A percentile compares a stretch with the other conserved stretches of the same genome.
phyloP scores from a whole-genome alignment of 495 filamentous ascomycete genomes.

The Penicillium bialowiezense region DNA sequence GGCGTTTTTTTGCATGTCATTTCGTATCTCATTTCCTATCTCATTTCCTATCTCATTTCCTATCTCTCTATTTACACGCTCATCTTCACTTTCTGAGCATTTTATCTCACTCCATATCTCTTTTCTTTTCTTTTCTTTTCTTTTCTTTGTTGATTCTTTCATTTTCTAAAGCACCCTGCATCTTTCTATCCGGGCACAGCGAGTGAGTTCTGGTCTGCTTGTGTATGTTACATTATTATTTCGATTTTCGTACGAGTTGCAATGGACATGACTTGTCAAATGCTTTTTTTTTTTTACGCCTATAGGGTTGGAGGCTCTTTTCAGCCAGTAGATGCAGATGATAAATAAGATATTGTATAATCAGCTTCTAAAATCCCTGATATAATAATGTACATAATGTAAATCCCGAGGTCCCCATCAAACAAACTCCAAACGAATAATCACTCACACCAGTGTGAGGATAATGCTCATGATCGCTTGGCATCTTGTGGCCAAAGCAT shows the following conservation, averaged over 20 bases:
- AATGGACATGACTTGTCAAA: slow-evolving; percentile 26
- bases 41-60: not conserved
- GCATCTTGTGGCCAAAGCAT: not conserved
- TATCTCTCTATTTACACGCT: slow-evolving; percentile 9
- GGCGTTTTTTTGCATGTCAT: slow-evolving; percentile 24
- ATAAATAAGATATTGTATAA: no score
- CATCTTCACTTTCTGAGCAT: slow-evolving; percentile 8
- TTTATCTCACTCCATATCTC: slow-evolving; percentile 3
- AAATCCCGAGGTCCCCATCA: no score
- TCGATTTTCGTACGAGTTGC: slow-evolving; percentile 11
- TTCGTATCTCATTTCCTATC: slow-evolving; percentile 7
- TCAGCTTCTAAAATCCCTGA: no score
- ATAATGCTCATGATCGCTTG: not conserved
- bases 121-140: slow-evolving; percentile 4
- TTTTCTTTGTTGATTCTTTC: no score
- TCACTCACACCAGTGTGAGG: no score
- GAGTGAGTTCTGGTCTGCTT: slow-evolving; percentile 32
- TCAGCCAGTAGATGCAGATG: no score
- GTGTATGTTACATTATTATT: slow-evolving; percentile 26
- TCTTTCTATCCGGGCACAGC: slow-evolving; percentile 34
- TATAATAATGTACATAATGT: no score
- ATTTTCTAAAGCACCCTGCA: slow-evolving; percentile 23
- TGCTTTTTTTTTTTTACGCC: no score
- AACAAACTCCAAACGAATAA: no score
- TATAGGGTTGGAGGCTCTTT: no score